These are phyloP conservation scores for Aegilops speltoides DNA, from an alignment of 176 grass and related monocot species.

Conservation along the genomic window DNA sequence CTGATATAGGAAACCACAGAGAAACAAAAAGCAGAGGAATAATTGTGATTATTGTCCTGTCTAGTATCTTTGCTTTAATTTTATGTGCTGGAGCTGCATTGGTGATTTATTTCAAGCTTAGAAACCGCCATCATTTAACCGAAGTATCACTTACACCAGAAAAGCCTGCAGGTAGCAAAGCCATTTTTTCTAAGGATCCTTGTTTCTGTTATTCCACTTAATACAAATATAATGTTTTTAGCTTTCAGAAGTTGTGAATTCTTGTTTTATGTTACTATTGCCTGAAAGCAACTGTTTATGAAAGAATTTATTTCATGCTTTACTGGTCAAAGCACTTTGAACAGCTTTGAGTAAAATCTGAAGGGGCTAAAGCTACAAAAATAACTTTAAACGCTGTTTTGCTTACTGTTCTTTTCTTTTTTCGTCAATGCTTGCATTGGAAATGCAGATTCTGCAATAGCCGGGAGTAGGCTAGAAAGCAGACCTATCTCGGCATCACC, in stretches of 20 bases:
- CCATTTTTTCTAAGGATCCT: conserved; percentile 7
- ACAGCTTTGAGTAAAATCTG: conserved; percentile 6
- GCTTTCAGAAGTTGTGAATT: conserved; percentile 25
- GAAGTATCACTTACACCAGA: conserved; percentile 39
- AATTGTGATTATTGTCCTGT: conserved; percentile 73
- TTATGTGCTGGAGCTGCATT: conserved; percentile 72
- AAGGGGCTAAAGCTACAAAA: conserved; percentile 18
- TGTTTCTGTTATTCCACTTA: neutral
- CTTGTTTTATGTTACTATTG: conserved; percentile 3
- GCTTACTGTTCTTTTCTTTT: neutral
- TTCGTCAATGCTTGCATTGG: conserved; percentile 23
- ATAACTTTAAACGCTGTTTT: neutral
- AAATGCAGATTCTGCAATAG: conserved; percentile 46
- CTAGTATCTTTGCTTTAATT: conserved; percentile 71
- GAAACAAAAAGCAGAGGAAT: conserved; percentile 59
- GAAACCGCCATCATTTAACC: conserved; percentile 40
- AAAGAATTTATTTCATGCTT: conserved; percentile 13
- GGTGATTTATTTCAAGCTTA: conserved; percentile 69
- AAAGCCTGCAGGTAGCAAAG: conserved; percentile 70
- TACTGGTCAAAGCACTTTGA: neutral
- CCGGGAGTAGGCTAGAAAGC: conserved; percentile 45
- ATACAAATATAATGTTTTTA: conserved; percentile 22
- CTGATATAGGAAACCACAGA: conserved; percentile 60
- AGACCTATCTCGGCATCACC: conserved; percentile 58
- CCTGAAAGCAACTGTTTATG: conserved; percentile 8